A percentile compares a stretch with the other conserved stretches of the same genome.
phyloP scores from a whole-genome alignment of 116 monocot species.

The Thalassia testudinum region DNA sequence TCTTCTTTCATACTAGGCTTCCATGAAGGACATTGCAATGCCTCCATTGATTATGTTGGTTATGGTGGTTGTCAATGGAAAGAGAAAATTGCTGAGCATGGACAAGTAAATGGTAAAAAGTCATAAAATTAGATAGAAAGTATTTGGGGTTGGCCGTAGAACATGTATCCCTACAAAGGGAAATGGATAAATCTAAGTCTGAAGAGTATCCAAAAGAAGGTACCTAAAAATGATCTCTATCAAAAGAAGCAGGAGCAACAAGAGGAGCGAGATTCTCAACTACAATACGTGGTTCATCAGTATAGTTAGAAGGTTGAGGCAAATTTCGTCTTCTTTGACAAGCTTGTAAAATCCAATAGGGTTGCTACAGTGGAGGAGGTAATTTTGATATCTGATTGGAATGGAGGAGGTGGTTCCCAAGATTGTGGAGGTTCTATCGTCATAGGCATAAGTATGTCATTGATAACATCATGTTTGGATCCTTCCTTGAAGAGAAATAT shows the following conservation, averaged over 20 bases:
- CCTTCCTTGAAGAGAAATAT: too few species aligned
- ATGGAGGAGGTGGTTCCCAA: too few species aligned
- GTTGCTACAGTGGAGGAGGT: too few species aligned
- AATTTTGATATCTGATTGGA: too few species aligned
- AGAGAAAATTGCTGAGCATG: background rate
- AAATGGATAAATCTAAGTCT: background rate
- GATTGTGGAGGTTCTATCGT: too few species aligned
- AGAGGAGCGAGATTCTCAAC: too few species aligned
- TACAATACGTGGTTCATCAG: too few species aligned
- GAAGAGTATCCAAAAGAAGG: background rate
- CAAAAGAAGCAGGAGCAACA: background rate
- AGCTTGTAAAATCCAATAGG: too few species aligned
- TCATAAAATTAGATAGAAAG: background rate
- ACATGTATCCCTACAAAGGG: background rate
- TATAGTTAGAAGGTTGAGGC: too few species aligned
- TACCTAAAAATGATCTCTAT: background rate
- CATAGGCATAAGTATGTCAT: too few species aligned
- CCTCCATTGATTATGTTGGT: background rate
- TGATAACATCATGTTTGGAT: too few species aligned
- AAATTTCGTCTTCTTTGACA: too few species aligned
- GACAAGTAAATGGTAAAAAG: background rate
- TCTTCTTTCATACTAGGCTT: background rate
- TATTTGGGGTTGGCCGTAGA: background rate
- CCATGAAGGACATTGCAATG: background rate
- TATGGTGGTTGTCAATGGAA: background rate